Base-by-base conservation (phyloP, 208 protist genomes). In the Leishmania tarentolae region DNA sequence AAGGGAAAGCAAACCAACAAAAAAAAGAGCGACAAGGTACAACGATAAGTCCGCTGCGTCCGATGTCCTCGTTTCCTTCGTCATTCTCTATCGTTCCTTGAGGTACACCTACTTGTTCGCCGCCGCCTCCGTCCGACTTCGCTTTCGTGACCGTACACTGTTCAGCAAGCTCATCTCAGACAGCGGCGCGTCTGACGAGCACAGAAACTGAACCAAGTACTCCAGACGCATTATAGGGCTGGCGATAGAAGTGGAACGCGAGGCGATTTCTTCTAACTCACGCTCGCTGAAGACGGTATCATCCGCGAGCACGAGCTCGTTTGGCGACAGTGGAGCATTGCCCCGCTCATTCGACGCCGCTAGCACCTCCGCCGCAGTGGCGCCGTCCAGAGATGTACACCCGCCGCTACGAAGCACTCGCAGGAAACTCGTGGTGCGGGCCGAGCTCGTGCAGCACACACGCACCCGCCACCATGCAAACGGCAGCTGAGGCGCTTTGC, bases 181-280 rank as follows among this genome's bases (percentile, higher is more conserved):
- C 35, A 78, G 59, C 6, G 81, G 69, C 21, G 89, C 84, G 37
- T 77, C 76, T 70, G 85, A 63, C 15, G 83, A 57, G 82, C 87
- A 94, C 66, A 96, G 73, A 72, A 76, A 92, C 63, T 94, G 88
- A 13, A 92, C 87, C 53, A 96, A 44, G 75, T 94, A 96, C 40
- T 96, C 90, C 37, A 95, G 66, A 24, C 84, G 85, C 17, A 92
- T 71, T 28, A 95, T 87, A 31, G 82, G 82, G 61, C 76, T 68
- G 47, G n/a, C 52, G 19, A 78, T 31, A 46, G 40, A 40, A 37
- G 31, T 28, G 11, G 75, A 56, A n/a, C 63, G n/a, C 53, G 71
- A 50, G 21, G 83, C 65, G 21, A 92, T 77, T 28, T 80, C 52
- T 50, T 90, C 85, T 63, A 95, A 70, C 78, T 92, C 86, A 44